Conservation (phyloP, 768 basidiomycete genomes). For the Butyriboletus loyo region DNA sequence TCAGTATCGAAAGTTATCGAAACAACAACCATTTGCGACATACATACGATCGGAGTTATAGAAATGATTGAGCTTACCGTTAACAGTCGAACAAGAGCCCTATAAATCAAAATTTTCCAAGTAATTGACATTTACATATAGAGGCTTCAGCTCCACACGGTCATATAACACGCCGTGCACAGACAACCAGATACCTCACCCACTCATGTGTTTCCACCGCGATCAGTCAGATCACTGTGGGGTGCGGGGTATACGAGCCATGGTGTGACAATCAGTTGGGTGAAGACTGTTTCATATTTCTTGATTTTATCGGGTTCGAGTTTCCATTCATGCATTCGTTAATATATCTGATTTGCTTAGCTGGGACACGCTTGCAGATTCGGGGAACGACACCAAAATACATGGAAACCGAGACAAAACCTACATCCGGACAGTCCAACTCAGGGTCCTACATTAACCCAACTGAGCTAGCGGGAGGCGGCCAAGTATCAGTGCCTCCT, state of each 20-base stretch:
- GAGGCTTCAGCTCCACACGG: neutral
- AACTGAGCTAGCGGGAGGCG: neutral
- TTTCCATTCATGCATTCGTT: too few relatives aligned
- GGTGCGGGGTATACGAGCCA: too few relatives aligned
- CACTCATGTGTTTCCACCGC: neutral
- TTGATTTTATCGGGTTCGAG: too few relatives aligned
- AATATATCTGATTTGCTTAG: neutral
- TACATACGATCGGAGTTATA: too few relatives aligned
- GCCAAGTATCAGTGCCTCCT: slow-evolving; percentile 1
- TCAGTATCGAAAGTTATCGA: neutral
- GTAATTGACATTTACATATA: too few relatives aligned
- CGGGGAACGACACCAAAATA: neutral
- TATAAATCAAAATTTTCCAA: neutral
- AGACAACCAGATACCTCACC: neutral
- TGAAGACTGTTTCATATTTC: too few relatives aligned
- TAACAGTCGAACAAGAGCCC: neutral
- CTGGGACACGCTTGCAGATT: neutral
- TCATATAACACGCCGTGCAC: neutral
- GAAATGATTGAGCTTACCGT: neutral
- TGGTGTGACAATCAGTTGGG: neutral
- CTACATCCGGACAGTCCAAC: neutral
- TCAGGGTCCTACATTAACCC: neutral
- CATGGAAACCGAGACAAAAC: neutral
- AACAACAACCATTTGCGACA: neutral
- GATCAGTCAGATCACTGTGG: too few relatives aligned